A percentile compares a stretch with the other conserved stretches of the same genome.
Conservation (phyloP, 257 asterid genomes). For the Echites panduratus region DNA sequence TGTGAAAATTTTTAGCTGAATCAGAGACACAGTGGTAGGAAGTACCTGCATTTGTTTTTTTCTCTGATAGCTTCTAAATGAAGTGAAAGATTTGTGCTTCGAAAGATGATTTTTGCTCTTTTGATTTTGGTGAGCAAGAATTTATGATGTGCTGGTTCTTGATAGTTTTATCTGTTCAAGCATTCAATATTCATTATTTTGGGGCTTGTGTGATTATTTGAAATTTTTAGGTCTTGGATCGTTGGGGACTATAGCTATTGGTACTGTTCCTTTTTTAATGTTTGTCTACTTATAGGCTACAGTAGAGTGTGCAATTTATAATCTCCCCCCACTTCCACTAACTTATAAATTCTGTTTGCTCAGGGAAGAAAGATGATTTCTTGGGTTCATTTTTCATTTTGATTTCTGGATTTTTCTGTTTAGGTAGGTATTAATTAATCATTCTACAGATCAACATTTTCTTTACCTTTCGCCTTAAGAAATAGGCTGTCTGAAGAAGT, state of each 20-base stretch:
- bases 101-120: neutral
- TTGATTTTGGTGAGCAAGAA: neutral
- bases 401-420: neutral
- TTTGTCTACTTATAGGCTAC: neutral
- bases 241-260: neutral
- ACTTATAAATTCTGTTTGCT: neutral
- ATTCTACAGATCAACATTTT: neutral
- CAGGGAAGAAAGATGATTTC: neutral
- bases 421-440: neutral
- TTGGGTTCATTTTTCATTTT: neutral
- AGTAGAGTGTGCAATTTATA: neutral
- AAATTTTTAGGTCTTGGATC: neutral
- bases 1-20: neutral
- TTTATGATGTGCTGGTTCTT: neutral
- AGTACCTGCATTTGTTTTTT: slow-evolving; percentile 8
- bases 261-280: neutral
- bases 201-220: neutral
- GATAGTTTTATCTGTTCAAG: neutral
- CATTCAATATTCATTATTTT: neutral
- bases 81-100: neutral
- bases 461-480: neutral
- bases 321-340: neutral
- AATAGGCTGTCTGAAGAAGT: neutral
- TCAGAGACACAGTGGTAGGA: neutral
- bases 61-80: neutral